phyloP scores from a whole-genome alignment of 495 filamentous ascomycete species.

The Penicillium lividum region DNA sequence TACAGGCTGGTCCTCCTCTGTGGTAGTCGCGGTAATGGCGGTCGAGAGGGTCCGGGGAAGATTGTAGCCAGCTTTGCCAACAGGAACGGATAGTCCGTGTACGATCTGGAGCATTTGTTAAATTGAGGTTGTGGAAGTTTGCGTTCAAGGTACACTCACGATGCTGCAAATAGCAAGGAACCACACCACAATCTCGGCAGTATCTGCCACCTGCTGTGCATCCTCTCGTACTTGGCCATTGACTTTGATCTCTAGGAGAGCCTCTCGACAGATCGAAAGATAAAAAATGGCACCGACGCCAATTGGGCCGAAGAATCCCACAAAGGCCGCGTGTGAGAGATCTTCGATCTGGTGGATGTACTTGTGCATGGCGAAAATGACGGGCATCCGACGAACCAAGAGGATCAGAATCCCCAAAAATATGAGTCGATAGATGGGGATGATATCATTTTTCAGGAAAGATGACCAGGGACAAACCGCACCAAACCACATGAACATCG shows the following conservation, averaged over 20 bases:
- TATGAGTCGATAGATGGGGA: constrained; percentile 78
- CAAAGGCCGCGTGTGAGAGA: constrained; percentile 71
- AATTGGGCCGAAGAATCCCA: constrained; percentile 93
- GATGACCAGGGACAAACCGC: constrained; percentile 80
- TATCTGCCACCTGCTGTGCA: constrained; percentile 61
- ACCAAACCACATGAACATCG: constrained; percentile 91
- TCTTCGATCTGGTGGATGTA: constrained; percentile 80
- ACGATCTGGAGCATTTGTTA: constrained; percentile 59
- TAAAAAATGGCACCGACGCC: constrained; percentile 94
- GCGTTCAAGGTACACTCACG: constrained; percentile 54
- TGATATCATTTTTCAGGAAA: constrained; percentile 67
- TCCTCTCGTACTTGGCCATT: constrained; percentile 65
- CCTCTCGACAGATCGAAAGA: constrained; percentile 75
- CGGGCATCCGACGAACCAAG: constrained; percentile 74
- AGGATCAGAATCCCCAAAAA: constrained; percentile 78
- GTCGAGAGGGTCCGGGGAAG: constrained; percentile 75
- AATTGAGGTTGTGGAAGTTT: constrained; percentile 6
- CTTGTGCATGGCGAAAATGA: constrained; percentile 71
- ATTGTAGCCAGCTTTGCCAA: constrained; percentile 80
- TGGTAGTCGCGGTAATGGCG: constrained; percentile 45
- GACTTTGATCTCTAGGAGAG: constrained; percentile 53
- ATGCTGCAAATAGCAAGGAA: constrained; percentile 85
- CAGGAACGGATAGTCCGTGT: constrained; percentile 80
- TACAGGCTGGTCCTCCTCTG: constrained; percentile 33
- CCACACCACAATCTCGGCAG: constrained; percentile 75